These are phyloP conservation scores for Ogataea polymorpha DNA, from an alignment of 805 yeast genomes.

Conservation along the genomic window DNA sequence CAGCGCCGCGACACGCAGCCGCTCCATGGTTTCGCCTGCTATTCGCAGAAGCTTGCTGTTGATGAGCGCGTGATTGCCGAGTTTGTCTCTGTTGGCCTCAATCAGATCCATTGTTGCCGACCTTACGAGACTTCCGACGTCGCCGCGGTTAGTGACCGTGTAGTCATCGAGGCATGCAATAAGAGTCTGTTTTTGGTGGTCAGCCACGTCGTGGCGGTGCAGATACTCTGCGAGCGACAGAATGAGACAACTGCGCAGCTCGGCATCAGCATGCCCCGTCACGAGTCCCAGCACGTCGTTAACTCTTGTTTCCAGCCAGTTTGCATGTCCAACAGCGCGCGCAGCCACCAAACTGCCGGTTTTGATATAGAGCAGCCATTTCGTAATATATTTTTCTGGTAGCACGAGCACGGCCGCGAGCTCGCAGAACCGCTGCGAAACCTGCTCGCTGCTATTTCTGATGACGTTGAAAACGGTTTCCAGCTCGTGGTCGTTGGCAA, in stretches of 20 bases:
- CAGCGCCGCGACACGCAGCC: conserved; percentile 44
- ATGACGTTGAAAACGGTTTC: conserved; percentile 30
- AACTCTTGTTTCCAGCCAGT: conserved; percentile 16
- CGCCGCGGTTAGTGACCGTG: conserved; percentile 78
- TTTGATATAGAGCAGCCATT: conserved; percentile 38
- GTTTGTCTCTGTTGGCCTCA: conserved; percentile 22
- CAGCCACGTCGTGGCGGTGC: conserved; percentile 15
- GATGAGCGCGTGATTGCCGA: conserved; percentile 17
- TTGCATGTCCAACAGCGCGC: conserved; percentile 33
- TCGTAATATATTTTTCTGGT: conserved; percentile 21
- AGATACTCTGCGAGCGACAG: conserved; percentile 26
- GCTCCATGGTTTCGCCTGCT: conserved; percentile 62
- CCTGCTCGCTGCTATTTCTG: conserved; percentile 23
- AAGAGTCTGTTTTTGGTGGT: conserved; percentile 13
- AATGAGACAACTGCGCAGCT: conserved; percentile 25
- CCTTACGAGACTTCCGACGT: conserved; percentile 82
- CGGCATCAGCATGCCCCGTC: conserved; percentile 29
- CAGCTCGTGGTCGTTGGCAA: conserved; percentile 12
- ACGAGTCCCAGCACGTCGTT: conserved; percentile 26
- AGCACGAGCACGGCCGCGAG: conserved; percentile 20
- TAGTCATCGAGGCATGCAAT: conserved; percentile 64
- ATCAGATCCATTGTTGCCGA: conserved; percentile 43
- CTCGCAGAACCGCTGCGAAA: conserved; percentile 30
- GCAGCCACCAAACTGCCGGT: conserved; percentile 39
- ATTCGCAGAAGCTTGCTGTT: conserved; percentile 47